phyloP scores from a whole-genome alignment of 768 basidiomycete genomes.

The Boletus pseudo-olivaceus region DNA sequence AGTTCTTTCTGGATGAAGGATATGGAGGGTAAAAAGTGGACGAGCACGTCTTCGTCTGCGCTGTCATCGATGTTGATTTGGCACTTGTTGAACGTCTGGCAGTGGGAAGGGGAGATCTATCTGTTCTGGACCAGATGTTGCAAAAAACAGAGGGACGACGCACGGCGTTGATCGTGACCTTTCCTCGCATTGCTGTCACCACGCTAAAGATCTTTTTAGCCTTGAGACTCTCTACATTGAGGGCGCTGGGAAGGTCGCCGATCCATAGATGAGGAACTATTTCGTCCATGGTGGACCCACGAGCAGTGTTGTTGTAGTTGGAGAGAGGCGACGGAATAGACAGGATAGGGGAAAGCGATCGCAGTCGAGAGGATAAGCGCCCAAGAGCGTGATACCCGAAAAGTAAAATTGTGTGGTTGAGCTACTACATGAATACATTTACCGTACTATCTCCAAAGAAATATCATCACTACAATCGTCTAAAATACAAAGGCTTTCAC shows the following conservation, averaged over 20 bases:
- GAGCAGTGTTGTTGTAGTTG: not conserved
- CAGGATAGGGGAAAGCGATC: not conserved
- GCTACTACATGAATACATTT: not conserved
- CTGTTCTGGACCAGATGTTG: not conserved
- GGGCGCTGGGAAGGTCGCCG: slow-evolving; percentile 71
- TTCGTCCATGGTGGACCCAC: slow-evolving; percentile 58
- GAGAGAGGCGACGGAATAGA: not conserved
- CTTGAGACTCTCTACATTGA: slow-evolving; percentile 57
- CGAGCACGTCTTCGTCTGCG: slow-evolving; percentile 71
- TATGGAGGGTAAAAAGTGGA: slow-evolving; percentile 74
- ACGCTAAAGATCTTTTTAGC: slow-evolving; percentile 74
- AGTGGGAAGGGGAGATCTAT: not conserved
- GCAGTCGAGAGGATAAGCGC: not conserved
- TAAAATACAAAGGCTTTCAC: slow-evolving; percentile 4
- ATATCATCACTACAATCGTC: not conserved
- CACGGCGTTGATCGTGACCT: slow-evolving; percentile 63
- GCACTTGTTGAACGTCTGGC: slow-evolving; percentile 72
- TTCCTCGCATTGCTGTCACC: slow-evolving; percentile 69
- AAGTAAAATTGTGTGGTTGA: too few relatives aligned
- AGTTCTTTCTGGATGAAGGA: slow-evolving; percentile 81
- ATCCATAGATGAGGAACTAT: slow-evolving; percentile 81
- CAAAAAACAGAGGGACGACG: not conserved
- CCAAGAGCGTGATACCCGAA: not conserved
- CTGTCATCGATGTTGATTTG: slow-evolving; percentile 80
- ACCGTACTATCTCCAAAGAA: too few relatives aligned